A percentile compares a stretch with the other conserved stretches of the same genome.
phyloP scores from a whole-genome alignment of 805 yeast genomes.

The Komagataella mondaviorum region DNA sequence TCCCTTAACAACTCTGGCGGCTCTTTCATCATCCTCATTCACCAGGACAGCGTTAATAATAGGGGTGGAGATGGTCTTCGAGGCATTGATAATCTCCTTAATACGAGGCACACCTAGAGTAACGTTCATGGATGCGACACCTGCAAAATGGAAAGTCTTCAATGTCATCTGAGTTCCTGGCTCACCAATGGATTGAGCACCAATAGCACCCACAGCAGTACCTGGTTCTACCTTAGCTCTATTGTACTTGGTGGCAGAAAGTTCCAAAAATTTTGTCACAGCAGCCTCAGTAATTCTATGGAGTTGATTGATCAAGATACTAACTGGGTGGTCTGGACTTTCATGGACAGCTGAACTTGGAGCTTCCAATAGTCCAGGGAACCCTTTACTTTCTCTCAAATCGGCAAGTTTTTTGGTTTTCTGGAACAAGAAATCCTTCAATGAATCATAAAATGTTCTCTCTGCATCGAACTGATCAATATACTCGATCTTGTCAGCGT shows the following conservation, averaged over 20 bases:
- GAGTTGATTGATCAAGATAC: constrained; percentile 45
- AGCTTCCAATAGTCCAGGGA: constrained; percentile 28
- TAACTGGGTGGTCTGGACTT: constrained; percentile 12
- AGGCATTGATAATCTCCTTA: constrained; percentile 95
- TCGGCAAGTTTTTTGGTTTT: constrained; percentile 46
- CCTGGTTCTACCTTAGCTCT: constrained; percentile 96
- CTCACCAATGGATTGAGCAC: constrained; percentile 98
- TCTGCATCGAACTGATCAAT: constrained; percentile 85
- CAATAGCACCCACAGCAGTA: constrained; percentile 98
- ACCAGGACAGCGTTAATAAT: constrained; percentile 90
- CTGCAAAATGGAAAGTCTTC: constrained; percentile 78
- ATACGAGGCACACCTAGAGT: constrained; percentile 99
- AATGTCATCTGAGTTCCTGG: constrained; percentile 99
- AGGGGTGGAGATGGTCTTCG: constrained; percentile 90
- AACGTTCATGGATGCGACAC: constrained; percentile 98
- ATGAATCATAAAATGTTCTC: constrained; percentile 67
- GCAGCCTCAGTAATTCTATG: constrained; percentile 50
- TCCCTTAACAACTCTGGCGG: constrained; percentile 97
- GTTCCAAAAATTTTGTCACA: constrained; percentile 52
- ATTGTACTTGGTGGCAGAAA: constrained; percentile 71
- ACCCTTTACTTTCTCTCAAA: constrained; percentile 39
- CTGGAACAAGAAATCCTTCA: constrained; percentile 44
- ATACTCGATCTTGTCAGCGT: constrained; percentile 37
- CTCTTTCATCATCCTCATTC: constrained; percentile 88
- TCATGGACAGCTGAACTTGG: constrained; percentile 26